These are phyloP conservation scores for Penicillium oxalicum DNA, from an alignment of 2,329 filamentous ascomycete species.

Conservation along the genomic window DNA sequence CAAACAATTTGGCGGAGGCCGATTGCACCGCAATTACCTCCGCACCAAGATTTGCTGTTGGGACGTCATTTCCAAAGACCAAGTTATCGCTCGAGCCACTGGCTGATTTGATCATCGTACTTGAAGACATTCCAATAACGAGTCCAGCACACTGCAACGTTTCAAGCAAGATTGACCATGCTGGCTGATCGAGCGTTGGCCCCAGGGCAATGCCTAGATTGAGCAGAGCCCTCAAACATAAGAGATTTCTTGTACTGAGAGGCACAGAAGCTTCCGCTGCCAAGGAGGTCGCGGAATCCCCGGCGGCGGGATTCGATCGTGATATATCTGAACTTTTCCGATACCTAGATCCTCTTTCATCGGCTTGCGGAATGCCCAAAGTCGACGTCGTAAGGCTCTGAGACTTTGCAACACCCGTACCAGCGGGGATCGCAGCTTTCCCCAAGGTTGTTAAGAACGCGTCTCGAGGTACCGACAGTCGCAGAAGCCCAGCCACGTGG, in stretches of 20 bases:
- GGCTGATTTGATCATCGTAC: constrained; percentile 24
- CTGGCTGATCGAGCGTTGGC: constrained; percentile 67
- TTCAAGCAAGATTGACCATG: constrained; percentile 88
- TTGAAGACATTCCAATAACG: constrained; percentile 54
- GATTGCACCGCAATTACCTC: constrained; percentile 87
- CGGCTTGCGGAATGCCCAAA: constrained; percentile 17
- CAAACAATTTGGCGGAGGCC: constrained; percentile 77
- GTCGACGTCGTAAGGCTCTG: constrained; percentile 12
- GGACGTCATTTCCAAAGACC: constrained; percentile 39
- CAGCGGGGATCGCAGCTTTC: constrained; percentile 85
- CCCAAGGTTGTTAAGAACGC: constrained; percentile 90
- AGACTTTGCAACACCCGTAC: constrained; percentile 39
- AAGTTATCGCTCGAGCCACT: constrained; percentile 25
- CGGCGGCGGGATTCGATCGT: constrained; percentile 18
- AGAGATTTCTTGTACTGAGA: constrained; percentile 79
- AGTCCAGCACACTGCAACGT: constrained; percentile 90
- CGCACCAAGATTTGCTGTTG: constrained; percentile 59
- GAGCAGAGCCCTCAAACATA: constrained; percentile 84
- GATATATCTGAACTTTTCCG: constrained; percentile 24
- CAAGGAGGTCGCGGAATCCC: constrained; percentile 22
- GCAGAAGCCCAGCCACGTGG: constrained; percentile 84
- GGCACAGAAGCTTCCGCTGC: constrained; percentile 45
- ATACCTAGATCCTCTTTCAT: constrained; percentile 26
- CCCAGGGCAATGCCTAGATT: constrained; percentile 93
- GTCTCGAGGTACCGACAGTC: constrained; percentile 79